Conservation (phyloP, 176 grass and related monocot genomes). For the Carex littledalei region DNA sequence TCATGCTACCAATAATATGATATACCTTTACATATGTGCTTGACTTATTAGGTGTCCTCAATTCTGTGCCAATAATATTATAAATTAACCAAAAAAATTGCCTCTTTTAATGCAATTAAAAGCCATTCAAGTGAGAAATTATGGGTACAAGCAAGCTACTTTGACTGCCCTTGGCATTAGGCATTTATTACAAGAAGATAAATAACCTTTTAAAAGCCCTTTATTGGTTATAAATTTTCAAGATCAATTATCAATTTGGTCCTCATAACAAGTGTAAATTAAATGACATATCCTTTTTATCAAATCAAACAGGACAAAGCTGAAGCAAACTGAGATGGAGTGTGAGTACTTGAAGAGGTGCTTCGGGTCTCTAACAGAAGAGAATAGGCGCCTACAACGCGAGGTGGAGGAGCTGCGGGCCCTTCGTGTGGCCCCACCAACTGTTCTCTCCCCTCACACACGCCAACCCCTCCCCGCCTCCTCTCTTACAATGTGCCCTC, state of each 20-base stretch:
- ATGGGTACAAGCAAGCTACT: background rate
- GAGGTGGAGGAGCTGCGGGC: slow-evolving; percentile 97
- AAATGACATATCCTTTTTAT: background rate
- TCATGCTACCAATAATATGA: slow-evolving; percentile 11
- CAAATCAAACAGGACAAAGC: slow-evolving; percentile 69
- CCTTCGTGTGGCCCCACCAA: slow-evolving; percentile 73
- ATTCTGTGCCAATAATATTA: slow-evolving; percentile 9
- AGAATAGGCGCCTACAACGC: slow-evolving; percentile 85
- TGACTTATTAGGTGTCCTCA: slow-evolving; percentile 18
- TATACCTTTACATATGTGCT: slow-evolving; percentile 15
- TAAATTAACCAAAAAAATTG: background rate
- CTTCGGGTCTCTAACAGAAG: slow-evolving; percentile 95
- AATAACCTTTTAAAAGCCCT: background rate
- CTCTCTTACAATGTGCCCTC: slow-evolving; percentile 85
- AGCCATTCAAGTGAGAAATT: slow-evolving; percentile 5
- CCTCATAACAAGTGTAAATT: background rate
- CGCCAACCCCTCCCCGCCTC: slow-evolving; percentile 77
- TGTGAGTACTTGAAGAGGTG: slow-evolving; percentile 95
- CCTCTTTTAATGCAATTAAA: slow-evolving; percentile 13
- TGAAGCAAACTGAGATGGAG: slow-evolving; percentile 98
- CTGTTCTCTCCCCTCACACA: slow-evolving; percentile 85
- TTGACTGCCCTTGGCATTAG: background rate
- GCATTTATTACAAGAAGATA: background rate
- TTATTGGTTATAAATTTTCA: background rate
- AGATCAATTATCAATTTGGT: background rate